Base-by-base conservation (phyloP, 2,329 filamentous ascomycete species). In the Huntiella bhutanensis region DNA sequence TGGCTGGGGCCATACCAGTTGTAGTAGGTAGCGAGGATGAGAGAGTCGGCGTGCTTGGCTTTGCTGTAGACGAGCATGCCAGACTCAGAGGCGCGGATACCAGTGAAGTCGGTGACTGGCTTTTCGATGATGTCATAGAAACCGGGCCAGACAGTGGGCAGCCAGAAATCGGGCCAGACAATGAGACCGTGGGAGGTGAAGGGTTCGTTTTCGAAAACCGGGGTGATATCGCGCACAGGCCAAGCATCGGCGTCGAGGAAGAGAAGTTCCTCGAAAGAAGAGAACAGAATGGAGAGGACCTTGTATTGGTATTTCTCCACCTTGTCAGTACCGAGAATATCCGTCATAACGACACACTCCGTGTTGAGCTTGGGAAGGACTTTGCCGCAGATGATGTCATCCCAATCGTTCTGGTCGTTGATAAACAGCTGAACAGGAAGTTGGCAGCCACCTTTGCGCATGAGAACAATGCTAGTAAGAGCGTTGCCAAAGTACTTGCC, bases 201-300 rank as follows among this genome's bases (percentile, higher is more conserved):
- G 0, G 70, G 69, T 34, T 70, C 64, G 1, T 62, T 58, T n/a
- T 63, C 57, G 52, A 77, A 69, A 11, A 76, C 56, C 3, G 56
- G 50, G 10, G 61, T 57, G 0, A 60, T 59, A 43, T 57, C 57
- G 47, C 52, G 51, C 32, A 62, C 49, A 4, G 71, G 70, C 53
- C 74, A 72, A 50, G 64, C 64, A 53, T 75, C 71, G 47, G 69
- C 68, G 53, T 77, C 73, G 54, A 77, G 65, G 57, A 72, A 74
- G 13, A 77, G 60, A 8, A 73, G 64, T 45, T 74, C 64, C 54
- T 74, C 68, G 52, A 75, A 77, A 3, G 70, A 68, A 1, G 72
- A 74, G 51, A 75, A 69, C 2, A 77, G 59, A 13, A 76, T 65
- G 3, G 71, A 62, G 51, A 75, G 67, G 34, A 69, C 62, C 55